phyloP scores from a whole-genome alignment of 2,329 filamentous ascomycete species.

The Didymella exigua region DNA sequence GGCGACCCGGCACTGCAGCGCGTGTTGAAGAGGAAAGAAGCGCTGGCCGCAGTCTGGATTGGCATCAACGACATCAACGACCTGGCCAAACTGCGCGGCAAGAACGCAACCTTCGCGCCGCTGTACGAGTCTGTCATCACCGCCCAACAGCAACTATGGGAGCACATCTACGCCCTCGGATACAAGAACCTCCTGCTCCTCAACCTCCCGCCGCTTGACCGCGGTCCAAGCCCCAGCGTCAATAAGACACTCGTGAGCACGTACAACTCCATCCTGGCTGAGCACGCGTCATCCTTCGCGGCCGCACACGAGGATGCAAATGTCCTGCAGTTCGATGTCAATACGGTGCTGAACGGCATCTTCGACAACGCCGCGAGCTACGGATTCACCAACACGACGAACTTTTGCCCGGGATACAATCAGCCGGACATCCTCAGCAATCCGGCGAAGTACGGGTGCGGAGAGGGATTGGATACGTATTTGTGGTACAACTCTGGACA shows the following conservation, averaged over 20 bases:
- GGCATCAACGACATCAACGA: slow-evolving; percentile 64
- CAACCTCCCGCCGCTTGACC: slow-evolving; percentile 19
- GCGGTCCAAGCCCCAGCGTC: slow-evolving; percentile 3
- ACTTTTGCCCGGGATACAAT: slow-evolving; percentile 54
- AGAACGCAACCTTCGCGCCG: slow-evolving; percentile 51
- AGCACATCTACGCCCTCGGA: slow-evolving; percentile 51
- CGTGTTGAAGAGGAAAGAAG: slow-evolving; percentile 43
- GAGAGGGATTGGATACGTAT: slow-evolving; percentile 50
- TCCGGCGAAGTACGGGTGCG: slow-evolving; percentile 55
- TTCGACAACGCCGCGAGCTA: slow-evolving; percentile 51
- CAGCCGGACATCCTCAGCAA: slow-evolving; percentile 53
- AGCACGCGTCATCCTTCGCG: slow-evolving; percentile 46
- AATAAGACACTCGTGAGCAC: slow-evolving; percentile 48
- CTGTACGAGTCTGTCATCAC: slow-evolving; percentile 54
- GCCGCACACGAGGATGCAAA: slow-evolving; percentile 39
- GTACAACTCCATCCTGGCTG: slow-evolving; percentile 52
- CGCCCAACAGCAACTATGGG: slow-evolving; percentile 51
- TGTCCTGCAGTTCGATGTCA: slow-evolving; percentile 54
- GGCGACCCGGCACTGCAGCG: slow-evolving; percentile 50
- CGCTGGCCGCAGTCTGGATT: slow-evolving; percentile 61
- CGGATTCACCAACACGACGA: slow-evolving; percentile 55
- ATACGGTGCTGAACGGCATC: slow-evolving; percentile 50
- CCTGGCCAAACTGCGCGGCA: slow-evolving; percentile 46
- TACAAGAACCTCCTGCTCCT: slow-evolving; percentile 53
- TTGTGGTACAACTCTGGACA: slow-evolving; percentile 59